phyloP scores from a whole-genome alignment of 2,329 filamentous ascomycete genomes.

The Chrysosporium keratinophilum region DNA sequence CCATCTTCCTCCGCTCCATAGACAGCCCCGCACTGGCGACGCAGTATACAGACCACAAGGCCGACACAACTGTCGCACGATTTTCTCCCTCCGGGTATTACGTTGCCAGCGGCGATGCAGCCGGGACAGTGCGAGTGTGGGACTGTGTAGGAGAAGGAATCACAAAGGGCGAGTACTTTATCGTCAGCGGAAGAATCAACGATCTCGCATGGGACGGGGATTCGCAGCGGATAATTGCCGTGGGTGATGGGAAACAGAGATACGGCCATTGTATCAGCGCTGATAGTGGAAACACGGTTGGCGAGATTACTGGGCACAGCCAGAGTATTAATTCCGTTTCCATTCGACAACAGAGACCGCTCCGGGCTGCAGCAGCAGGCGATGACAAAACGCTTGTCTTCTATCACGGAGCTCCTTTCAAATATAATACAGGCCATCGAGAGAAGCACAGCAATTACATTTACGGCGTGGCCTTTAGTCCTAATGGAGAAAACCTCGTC shows the following conservation, averaged over 20 bases:
- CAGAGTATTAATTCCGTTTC: slow-evolving; percentile 84
- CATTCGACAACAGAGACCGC: slow-evolving; percentile 78
- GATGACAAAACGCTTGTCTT: slow-evolving; percentile 88
- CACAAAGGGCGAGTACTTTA: slow-evolving; percentile 88
- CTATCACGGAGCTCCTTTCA: slow-evolving; percentile 88
- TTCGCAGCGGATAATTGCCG: slow-evolving; percentile 89
- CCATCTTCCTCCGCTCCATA: slow-evolving; percentile 89
- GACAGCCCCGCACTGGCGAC: slow-evolving; percentile 74
- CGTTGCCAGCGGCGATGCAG: slow-evolving; percentile 79
- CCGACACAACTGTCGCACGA: slow-evolving; percentile 79
- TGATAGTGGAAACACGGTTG: slow-evolving; percentile 91
- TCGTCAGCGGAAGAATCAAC: slow-evolving; percentile 89
- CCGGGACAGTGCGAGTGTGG: slow-evolving; percentile 82
- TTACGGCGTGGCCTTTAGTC: slow-evolving; percentile 77
- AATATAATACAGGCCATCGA: slow-evolving; percentile 75
- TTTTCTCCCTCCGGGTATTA: slow-evolving; percentile 94
- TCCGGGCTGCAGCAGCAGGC: slow-evolving; percentile 80
- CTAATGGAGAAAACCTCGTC: slow-evolving; percentile 69
- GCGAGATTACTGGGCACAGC: slow-evolving; percentile 85
- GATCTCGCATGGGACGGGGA: slow-evolving; percentile 97
- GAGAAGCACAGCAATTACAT: slow-evolving; percentile 81
- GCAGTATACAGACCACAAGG: slow-evolving; percentile 87
- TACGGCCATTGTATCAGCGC: slow-evolving; percentile 91
- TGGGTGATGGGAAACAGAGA: slow-evolving; percentile 86
- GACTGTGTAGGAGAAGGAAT: slow-evolving; percentile 74